A percentile compares a stretch with the other conserved stretches of the same genome.
These are phyloP conservation scores for Saccharomycopsis synnaedendra DNA, from an alignment of 805 yeast genomes.

Conservation along the genomic window DNA sequence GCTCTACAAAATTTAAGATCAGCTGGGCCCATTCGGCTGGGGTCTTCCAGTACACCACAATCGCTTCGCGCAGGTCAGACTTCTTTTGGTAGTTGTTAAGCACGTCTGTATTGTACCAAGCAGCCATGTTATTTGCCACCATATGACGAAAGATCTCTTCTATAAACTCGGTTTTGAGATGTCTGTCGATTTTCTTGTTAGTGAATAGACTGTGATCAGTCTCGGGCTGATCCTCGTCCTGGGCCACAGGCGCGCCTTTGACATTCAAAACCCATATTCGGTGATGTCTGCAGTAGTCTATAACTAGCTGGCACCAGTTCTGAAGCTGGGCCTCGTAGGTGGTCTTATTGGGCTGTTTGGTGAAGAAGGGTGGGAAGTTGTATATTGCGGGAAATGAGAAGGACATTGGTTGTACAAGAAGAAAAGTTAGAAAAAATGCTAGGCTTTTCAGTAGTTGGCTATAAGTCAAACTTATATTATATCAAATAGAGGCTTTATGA, in stretches of 20 bases:
- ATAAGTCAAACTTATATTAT: not conserved
- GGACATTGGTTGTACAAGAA: too few relatives aligned
- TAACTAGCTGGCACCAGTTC: conserved; percentile 64
- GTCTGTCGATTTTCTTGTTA: conserved; percentile 40
- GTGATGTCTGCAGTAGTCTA: conserved; percentile 46
- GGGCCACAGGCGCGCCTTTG: conserved; percentile 20
- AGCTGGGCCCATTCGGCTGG: conserved; percentile 58
- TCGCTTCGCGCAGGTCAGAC: conserved; percentile 40
- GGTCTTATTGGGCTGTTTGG: conserved; percentile 75
- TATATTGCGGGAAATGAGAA: conserved; percentile 41
- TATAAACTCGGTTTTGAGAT: conserved; percentile 42
- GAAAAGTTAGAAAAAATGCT: not conserved
- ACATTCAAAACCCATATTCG: conserved; percentile 42
- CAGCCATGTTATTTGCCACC: conserved; percentile 44
- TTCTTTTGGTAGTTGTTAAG: conserved; percentile 35
- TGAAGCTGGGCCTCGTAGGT: conserved; percentile 66
- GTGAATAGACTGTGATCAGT: conserved; percentile 33
- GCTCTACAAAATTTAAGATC: conserved; percentile 60
- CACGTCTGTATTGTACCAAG: conserved; percentile 22
- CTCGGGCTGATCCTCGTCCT: conserved; percentile 20
- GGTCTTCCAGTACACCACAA: conserved; percentile 57
- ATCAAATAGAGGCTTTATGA: not conserved
- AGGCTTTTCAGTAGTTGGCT: not conserved
- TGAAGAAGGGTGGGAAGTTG: conserved; percentile 84
- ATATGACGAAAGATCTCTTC: conserved; percentile 45